Conservation (phyloP, 805 yeast genomes). For the Groenewaldozyma tartarivorans region DNA sequence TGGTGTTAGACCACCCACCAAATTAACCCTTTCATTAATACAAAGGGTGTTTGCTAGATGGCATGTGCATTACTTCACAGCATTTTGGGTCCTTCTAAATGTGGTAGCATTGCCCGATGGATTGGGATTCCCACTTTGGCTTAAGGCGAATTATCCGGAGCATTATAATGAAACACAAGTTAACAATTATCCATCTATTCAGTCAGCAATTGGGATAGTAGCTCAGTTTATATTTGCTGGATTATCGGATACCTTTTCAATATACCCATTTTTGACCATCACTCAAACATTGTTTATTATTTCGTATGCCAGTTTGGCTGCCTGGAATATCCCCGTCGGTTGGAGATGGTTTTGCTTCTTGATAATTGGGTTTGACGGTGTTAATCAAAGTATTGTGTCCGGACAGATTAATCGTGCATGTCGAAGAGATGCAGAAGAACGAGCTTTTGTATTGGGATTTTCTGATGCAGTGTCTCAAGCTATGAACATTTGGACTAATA, state of each 20-base stretch:
- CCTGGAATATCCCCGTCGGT: constrained; percentile 34
- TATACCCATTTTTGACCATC: constrained; percentile 29
- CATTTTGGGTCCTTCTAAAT: constrained; percentile 30
- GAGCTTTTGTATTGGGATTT: constrained; percentile 27
- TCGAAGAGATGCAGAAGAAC: constrained; percentile 26
- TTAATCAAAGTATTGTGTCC: constrained; percentile 33
- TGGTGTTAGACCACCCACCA: constrained; percentile 19
- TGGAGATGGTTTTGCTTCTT: constrained; percentile 33
- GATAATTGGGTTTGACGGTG: constrained; percentile 29
- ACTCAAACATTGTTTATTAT: constrained; percentile 28
- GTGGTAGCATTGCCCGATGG: constrained; percentile 35
- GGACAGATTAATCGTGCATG: constrained; percentile 34
- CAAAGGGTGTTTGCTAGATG: constrained; percentile 22
- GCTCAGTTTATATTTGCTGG: constrained; percentile 34
- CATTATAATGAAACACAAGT: constrained; percentile 28
- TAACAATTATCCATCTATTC: constrained; percentile 35
- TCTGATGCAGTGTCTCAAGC: constrained; percentile 34
- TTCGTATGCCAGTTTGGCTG: constrained; percentile 31
- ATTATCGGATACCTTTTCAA: constrained; percentile 30
- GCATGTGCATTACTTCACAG: constrained; percentile 27
- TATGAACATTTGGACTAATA: constrained; percentile 38
- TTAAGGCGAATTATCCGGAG: constrained; percentile 23
- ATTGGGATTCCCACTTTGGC: constrained; percentile 33
- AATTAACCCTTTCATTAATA: constrained; percentile 17
- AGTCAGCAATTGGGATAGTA: constrained; percentile 33